Evolutionary conservation across 2,329 filamentous ascomycete genomes (phyloP), one percentile per base, ranked within the genome.

Genomic region (Trichoderma asperellum): DNA sequence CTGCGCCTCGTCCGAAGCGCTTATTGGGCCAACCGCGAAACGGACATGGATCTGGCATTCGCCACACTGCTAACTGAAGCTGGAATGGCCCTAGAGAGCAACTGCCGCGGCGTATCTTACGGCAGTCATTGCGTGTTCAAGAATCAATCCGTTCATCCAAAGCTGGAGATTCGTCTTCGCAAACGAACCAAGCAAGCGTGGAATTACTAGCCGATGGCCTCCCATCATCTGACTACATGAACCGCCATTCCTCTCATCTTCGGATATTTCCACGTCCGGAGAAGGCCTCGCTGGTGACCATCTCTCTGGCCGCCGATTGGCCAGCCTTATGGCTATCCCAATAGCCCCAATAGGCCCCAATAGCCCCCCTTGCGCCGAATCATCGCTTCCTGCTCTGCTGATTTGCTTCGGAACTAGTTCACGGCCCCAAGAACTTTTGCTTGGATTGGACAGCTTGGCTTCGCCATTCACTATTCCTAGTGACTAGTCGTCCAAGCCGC

Each of bases 21-120:
- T 67, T 67, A 67, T 67, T 67, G 63, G 63, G 63, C 63, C 63
- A 67, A 67, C 63, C 55, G 63, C 55, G 40, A 58, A 43, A 37
- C 29, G 14, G 63, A 67, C 63, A 67, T 35, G 63, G 63, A 49
- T 59, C 55, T n/a, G 32, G 55, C 55, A 67, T 59, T 67, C 63
- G 55, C 63, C 63, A 67, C 63, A 67, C 40, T 49, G 18, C 37
- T 59, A 37, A n/a, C n/a, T n/a, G n/a, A n/a, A 37, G 63, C 37
- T 55, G 40, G 16, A 37, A 37, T 29, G 40, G 40, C 40, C 55
- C 40, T 32, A n/a, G 34, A 29, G n/a, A 59, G 55, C 53, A 67
- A 67, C 55, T 67, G 63, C 63, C 63, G 55, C 40, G 40, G 37
- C 53, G 37, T 43, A 43, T 35, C 63, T 35, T 53, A 58, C 53